These are phyloP conservation scores for Epichloe baconii DNA, from an alignment of 2,329 filamentous ascomycete genomes.

Conservation along the genomic window DNA sequence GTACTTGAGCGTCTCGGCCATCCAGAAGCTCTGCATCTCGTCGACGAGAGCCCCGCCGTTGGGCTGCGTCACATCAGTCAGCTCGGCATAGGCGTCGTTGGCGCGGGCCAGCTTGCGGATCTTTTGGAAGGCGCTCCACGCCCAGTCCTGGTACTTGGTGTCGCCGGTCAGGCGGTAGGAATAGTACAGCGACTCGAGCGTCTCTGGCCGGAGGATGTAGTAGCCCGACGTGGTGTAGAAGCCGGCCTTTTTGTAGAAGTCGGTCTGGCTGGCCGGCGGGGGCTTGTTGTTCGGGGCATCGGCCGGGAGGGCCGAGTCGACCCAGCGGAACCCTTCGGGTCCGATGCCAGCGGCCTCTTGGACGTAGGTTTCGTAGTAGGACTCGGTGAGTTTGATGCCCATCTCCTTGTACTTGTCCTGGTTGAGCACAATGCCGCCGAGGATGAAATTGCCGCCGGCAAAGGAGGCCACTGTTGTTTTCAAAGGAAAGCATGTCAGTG, in stretches of 20 bases:
- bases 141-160: conserved; percentile 67
- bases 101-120: conserved; percentile 52
- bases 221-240: conserved; percentile 52
- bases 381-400: conserved; percentile 57
- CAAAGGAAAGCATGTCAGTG: neutral
- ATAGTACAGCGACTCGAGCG: conserved; percentile 77
- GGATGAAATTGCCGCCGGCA: conserved; percentile 71
- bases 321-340: conserved; percentile 59
- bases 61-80: conserved; percentile 50
- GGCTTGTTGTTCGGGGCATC: conserved; percentile 26
- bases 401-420: conserved; percentile 57
- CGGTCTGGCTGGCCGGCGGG: conserved; percentile 30
- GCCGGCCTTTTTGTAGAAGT: conserved; percentile 53
- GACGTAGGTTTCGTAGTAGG: conserved; percentile 62
- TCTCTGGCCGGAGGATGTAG: conserved; percentile 68
- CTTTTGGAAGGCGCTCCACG: conserved; percentile 62
- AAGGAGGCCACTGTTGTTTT: conserved; percentile 55
- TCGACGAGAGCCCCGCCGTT: conserved; percentile 50
- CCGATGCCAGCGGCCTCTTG: conserved; percentile 60
- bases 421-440: conserved; percentile 60
- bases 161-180: conserved; percentile 71
- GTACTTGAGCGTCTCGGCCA: conserved; percentile 82
- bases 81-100: conserved; percentile 52
- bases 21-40: conserved; percentile 78
- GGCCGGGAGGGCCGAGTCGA: conserved; percentile 24